Base-by-base conservation (phyloP, 441 rosid species). In the Dalechampia spathulata region DNA sequence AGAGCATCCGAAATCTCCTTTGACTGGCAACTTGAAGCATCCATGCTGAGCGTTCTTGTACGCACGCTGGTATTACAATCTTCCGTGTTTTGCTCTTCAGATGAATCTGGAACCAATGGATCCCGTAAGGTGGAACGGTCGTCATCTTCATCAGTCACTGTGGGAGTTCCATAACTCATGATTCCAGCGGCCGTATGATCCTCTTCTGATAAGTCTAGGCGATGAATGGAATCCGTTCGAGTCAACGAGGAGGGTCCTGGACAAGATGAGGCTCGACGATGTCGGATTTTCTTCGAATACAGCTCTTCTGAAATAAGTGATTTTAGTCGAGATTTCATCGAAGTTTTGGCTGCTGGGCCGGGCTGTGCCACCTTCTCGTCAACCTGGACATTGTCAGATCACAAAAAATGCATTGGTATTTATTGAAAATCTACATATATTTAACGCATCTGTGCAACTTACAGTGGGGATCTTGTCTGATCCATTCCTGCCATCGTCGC, bases 271-370 rank as follows among this genome's bases (percentile, higher is more conserved):
- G 71, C 77, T 30, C 90, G 47, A 7, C 62, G 83, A 62, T 81
- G 83, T 42, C 52, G 61, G 32, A 75, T 72, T 63, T 80, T 88
- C 76, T 46, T 78, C 63, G 67, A 80, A 26, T 67, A 59, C 57
- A 67, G 68, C 62, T 92, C 95, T 11, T 84, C 91, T 2, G 52
- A 26, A 26, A 83, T 54, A 30, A 80, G 76, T 53, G 87, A 77
- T 66, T 82, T 92, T 7, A 84, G 41, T 65, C 76, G 61, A 37
- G 86, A 73, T 64, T 57, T 80, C 5, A 81, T 77, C 8, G 90
- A 81, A 36, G 21, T 57, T 78, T 78, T 82, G 32, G 68, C 55
- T 26, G 52, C 69, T 20, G 80, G 32, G 44, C 39, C 63, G 27
- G 72, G 37, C 36, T 48, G 64, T 40, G 42, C 69, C 32, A 57